Base-by-base conservation (phyloP, 2,329 filamentous ascomycete species). In the Neofusicoccum laricinum region DNA sequence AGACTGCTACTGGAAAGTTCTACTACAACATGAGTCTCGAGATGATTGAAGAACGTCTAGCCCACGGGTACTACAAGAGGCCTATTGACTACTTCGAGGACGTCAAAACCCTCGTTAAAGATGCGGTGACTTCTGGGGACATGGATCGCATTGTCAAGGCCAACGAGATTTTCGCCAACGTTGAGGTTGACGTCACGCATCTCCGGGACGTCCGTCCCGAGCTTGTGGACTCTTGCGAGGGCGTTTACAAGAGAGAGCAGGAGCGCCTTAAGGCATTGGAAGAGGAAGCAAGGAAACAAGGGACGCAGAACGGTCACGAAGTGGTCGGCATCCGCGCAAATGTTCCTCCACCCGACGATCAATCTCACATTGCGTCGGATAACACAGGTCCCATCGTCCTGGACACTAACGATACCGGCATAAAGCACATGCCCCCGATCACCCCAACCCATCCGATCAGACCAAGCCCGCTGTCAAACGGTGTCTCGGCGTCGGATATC, bases 1-100 rank as follows among this genome's bases (percentile, higher is more conserved):
- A 98, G 68, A 88, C 86, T 4, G 84, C 85, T 1, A 91, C 88
- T 1, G 88, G 88, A 64, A 97, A 95, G 75, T 95, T 93, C 76
- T 98, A 89, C 76, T 98, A 97, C 81, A 99, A 99, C 70, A 82
- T 99, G 50, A 93, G 98, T 73, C 91, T 94, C 11, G 90, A 90
- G 3, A 94, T 90, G 0, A 97, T 99, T 61, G 95, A 99, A 79
- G 93, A 97, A 75, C 89, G 95, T n/a, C 82, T 99, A 38, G 96
- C 93, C 4, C 98, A 99, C 75, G 95, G 95, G 4, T 99, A 92
- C 78, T 99, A 99, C 77, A 92, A 93, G 70, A 88, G 93, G 11
- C 92, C 93, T 0, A 89, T 89, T 70, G 94, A 97, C 74, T 99
- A 97, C 73, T 79, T 96, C 58, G 88, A 88, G 45, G 95, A 99